A percentile compares a stretch with the other conserved stretches of the same genome.
Evolutionary conservation across 2,329 filamentous ascomycete genomes (phyloP).

Genomic region (Dryadomyces sulphureus): DNA sequence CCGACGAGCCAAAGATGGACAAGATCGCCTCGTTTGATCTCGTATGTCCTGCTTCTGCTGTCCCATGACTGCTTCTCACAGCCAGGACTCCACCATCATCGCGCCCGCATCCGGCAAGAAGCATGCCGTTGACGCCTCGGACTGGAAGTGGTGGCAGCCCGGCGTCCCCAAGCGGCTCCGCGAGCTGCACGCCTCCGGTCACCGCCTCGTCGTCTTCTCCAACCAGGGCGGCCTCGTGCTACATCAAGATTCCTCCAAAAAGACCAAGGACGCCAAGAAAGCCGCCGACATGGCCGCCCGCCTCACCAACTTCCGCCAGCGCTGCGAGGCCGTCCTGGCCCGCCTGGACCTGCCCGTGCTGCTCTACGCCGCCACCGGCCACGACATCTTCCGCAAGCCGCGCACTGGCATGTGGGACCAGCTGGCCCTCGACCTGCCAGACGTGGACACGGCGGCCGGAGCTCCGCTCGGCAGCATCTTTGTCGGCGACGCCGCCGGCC

Average conservation of each 20-base stretch:
- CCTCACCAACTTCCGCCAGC: conserved; percentile 68
- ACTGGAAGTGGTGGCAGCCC: conserved; percentile 92
- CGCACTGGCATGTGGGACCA: conserved; percentile 75
- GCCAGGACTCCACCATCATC: conserved; percentile 76
- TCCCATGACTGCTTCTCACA: background rate
- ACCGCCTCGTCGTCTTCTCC: conserved; percentile 60
- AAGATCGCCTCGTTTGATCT: conserved; percentile 63
- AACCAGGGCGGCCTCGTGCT: conserved; percentile 80
- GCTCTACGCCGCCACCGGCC: conserved; percentile 74
- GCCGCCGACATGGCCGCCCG: conserved; percentile 35
- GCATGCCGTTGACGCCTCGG: conserved; percentile 52
- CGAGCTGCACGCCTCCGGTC: conserved; percentile 58
- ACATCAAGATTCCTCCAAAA: conserved; percentile 27
- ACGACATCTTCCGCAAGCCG: conserved; percentile 77
- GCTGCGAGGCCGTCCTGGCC: conserved; percentile 53
- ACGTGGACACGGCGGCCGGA: conserved; percentile 39
- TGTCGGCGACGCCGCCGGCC: conserved; percentile 71
- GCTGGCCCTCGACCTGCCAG: conserved; percentile 30
- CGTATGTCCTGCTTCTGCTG: conserved; percentile 11
- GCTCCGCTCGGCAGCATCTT: conserved; percentile 64
- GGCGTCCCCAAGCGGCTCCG: conserved; percentile 53
- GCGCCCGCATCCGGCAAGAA: conserved; percentile 65
- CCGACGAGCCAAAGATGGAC: conserved; percentile 4
- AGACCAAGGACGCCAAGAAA: conserved; percentile 50
- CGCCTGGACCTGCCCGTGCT: conserved; percentile 62